Percentiles rank a stretch among this genome's conserved stretches.
These are phyloP conservation scores for Phyllosticta capitalensis DNA, from an alignment of 2,329 filamentous ascomycete genomes.

Conservation along the genomic window DNA sequence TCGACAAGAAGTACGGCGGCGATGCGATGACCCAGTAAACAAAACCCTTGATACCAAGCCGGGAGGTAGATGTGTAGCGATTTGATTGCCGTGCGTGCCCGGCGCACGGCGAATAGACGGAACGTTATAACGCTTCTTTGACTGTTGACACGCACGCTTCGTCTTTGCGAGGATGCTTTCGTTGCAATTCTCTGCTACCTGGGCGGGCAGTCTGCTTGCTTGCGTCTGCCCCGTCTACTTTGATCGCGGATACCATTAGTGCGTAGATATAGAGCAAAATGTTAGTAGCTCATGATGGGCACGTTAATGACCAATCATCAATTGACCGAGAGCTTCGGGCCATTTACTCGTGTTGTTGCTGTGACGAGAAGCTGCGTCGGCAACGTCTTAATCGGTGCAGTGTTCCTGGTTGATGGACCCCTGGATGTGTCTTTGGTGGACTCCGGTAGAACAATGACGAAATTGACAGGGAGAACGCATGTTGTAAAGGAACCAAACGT, in stretches of 20 bases:
- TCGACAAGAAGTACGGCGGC: conserved; percentile 26
- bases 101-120: not conserved
- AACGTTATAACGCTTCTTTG: too few relatives aligned
- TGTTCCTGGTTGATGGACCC: not conserved
- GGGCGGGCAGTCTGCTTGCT: not conserved
- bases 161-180: not conserved
- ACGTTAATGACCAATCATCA: not conserved
- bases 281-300: not conserved
- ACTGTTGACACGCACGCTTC: not conserved
- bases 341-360: not conserved
- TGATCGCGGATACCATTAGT: conserved; percentile 9
- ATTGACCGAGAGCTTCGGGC: not conserved
- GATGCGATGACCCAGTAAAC: conserved; percentile 11
- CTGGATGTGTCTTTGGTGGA: not conserved
- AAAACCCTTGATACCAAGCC: not conserved
- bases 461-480: too few relatives aligned
- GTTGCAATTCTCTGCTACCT: not conserved
- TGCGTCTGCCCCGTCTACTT: not conserved
- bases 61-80: not conserved
- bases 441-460: too few relatives aligned
- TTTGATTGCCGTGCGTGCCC: not conserved
- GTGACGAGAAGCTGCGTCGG: not conserved
- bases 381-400: too few relatives aligned
- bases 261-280: conserved; percentile 12
- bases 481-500: too few relatives aligned